Evolutionary conservation across 1,284 basidiomycete species (phyloP), one percentile per base, ranked within the genome.

Genomic region (Taiwanofungus camphoratus): DNA sequence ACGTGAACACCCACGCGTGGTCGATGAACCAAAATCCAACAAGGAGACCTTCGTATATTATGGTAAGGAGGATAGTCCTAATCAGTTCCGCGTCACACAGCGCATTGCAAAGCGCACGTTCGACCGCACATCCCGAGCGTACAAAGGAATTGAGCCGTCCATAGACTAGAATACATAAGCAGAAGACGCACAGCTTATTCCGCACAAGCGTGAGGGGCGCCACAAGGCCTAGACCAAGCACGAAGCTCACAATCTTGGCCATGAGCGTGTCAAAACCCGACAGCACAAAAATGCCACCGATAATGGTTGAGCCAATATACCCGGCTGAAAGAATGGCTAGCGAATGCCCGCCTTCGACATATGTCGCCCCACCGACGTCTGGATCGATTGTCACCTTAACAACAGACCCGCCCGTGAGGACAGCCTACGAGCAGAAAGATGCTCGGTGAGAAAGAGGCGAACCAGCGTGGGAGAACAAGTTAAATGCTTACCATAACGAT

Each of bases 21-120:
- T 79, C 83, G 45, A 89, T 75, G 58, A 90, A 90, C 87, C 87
- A 90, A 54, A 90, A 90, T 1, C 84, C 87, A 44, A 90, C 72
- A 22, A 90, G 68, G 20, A 90, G 63, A 13, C 73, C 85, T 63
- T 90, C 87, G 56, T 86, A 90, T 20, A 79, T 53, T 23, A 84
- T 50, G 16, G 83, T 88, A 29, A 90, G 67, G n/a, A 85, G 42
- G 52, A 90, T 87, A 27, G 87, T 90, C 52, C 87, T 90, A 42
- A 30, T 11, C 5, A 22, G 3, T 27, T 23, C 26, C 26, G 33
- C 23, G 29, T 15, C n/a, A 9, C 19, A 11, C 13, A 19, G 2
- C 37, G n/a, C 15, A 19, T 15, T 13, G 19, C 2, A 37, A 16
- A 18, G 26, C n/a, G 18, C 23, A 18, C 15, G 15, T 7, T 11